phyloP scores from a whole-genome alignment of 2,329 filamentous ascomycete species.

The Nannizziopsis arthrosporioides region DNA sequence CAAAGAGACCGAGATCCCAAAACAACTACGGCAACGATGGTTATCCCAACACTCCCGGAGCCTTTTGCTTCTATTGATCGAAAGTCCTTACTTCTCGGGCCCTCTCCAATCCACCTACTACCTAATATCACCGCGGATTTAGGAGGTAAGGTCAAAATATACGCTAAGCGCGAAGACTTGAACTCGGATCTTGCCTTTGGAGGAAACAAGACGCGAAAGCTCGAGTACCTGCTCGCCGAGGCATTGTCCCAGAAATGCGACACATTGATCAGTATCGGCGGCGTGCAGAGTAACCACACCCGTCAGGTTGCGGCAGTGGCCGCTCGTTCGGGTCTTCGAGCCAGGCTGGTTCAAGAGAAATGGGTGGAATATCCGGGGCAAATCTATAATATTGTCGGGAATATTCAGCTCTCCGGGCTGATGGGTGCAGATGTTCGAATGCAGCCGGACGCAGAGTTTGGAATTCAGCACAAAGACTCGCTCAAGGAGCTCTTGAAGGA shows the following conservation, averaged over 20 bases:
- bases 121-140: slow-evolving; percentile 53
- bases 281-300: slow-evolving; percentile 60
- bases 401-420: slow-evolving; percentile 57
- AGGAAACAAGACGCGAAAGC: slow-evolving; percentile 58
- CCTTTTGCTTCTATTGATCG: slow-evolving; percentile 54
- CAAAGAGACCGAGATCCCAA: too few species aligned
- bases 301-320: slow-evolving; percentile 55
- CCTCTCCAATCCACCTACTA: slow-evolving; percentile 57
- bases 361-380: slow-evolving; percentile 54
- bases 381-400: slow-evolving; percentile 54
- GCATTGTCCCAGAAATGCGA: slow-evolving; percentile 46
- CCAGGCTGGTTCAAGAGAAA: slow-evolving; percentile 50
- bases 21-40: slow-evolving; percentile 13
- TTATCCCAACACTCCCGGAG: slow-evolving; percentile 38
- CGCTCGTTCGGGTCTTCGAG: slow-evolving; percentile 43
- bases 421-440: slow-evolving; percentile 55
- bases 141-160: slow-evolving; percentile 50
- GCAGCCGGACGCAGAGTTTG: slow-evolving; percentile 46
- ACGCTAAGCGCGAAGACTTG: slow-evolving; percentile 61
- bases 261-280: slow-evolving; percentile 55
- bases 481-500: slow-evolving; percentile 45
- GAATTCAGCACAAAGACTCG: slow-evolving; percentile 57
- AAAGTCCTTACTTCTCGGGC: slow-evolving; percentile 51
- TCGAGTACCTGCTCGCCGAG: slow-evolving; percentile 59
- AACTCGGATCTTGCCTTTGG: slow-evolving; percentile 57